A percentile compares a stretch with the other conserved stretches of the same genome.
Conservation (phyloP, 768 basidiomycete species). For the Clavulina sp. region DNA sequence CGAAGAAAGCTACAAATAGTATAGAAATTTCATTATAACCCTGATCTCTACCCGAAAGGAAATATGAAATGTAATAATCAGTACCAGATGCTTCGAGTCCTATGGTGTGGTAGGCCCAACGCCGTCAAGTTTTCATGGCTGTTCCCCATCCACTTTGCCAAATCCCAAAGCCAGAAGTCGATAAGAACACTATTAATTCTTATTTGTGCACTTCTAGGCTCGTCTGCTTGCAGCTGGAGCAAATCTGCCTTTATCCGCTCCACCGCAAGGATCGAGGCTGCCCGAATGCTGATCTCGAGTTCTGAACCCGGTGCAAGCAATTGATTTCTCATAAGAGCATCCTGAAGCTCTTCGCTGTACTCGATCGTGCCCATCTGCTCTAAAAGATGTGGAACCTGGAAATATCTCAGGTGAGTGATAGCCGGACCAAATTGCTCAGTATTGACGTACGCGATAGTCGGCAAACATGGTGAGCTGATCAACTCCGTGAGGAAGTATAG, state of each 20-base stretch:
- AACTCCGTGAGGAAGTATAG: slow-evolving; percentile 56
- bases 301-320: slow-evolving; percentile 35
- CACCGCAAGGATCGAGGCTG: slow-evolving; percentile 63
- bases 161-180: slow-evolving; percentile 84
- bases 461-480: slow-evolving; percentile 81
- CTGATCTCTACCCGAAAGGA: too few species aligned
- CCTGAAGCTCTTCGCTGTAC: slow-evolving; percentile 47
- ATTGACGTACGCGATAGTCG: slow-evolving; percentile 40
- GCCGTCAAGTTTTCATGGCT: slow-evolving; percentile 28
- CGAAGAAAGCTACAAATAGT: too few species aligned
- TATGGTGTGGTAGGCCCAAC: slow-evolving; percentile 40
- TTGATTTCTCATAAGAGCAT: slow-evolving; percentile 28
- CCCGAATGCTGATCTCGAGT: slow-evolving; percentile 66
- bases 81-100: slow-evolving; percentile 78
- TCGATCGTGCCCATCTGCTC: slow-evolving; percentile 63
- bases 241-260: slow-evolving; percentile 55
- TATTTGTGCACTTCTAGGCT: slow-evolving; percentile 13
- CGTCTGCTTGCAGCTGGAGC: slow-evolving; percentile 9
- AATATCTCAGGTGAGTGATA: too few species aligned
- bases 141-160: slow-evolving; percentile 37
- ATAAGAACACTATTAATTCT: slow-evolving; percentile 68
- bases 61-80: slow-evolving; percentile 17
- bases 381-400: slow-evolving; percentile 54
- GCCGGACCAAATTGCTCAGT: too few species aligned
- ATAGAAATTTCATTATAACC: too few species aligned